phyloP scores from a whole-genome alignment of 352 stramenopile species.

The Globisporangium alternatum region DNA sequence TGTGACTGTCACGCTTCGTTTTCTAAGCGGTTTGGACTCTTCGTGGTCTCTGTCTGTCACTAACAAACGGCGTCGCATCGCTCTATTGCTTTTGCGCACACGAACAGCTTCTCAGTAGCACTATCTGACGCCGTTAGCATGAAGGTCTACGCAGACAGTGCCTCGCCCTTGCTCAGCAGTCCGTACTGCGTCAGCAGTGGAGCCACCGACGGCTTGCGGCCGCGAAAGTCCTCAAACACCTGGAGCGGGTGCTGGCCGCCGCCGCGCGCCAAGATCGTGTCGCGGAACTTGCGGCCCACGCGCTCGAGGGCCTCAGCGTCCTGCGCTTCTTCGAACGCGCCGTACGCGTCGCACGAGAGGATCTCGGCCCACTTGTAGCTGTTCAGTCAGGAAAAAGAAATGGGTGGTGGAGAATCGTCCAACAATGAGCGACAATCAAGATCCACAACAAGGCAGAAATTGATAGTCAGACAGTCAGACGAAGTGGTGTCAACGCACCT shows the following conservation, averaged over 20 bases:
- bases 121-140: no score
- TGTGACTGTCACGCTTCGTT: no score
- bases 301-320: slow-evolving; percentile 52
- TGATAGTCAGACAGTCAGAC: neutral
- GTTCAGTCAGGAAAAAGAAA: neutral
- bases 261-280: slow-evolving; percentile 91
- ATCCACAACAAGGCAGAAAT: slow-evolving; percentile 10
- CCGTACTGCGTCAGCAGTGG: slow-evolving; percentile 95
- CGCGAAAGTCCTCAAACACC: slow-evolving; percentile 96
- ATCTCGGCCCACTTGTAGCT: slow-evolving; percentile 98
- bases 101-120: no score
- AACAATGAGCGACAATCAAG: no score
- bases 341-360: slow-evolving; percentile 96
- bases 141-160: neutral
- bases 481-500: slow-evolving; percentile 45
- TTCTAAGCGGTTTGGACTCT: neutral
- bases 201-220: slow-evolving; percentile 91
- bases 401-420: neutral
- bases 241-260: slow-evolving; percentile 86
- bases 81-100: no score
- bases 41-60: neutral
- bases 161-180: slow-evolving; percentile 32
- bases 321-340: slow-evolving; percentile 95
- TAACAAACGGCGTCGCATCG: no score
- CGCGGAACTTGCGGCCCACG: slow-evolving; percentile 91